Evolutionary conservation across 139 green algal species (phyloP).

Genomic region (Haematococcus lacustris): DNA sequence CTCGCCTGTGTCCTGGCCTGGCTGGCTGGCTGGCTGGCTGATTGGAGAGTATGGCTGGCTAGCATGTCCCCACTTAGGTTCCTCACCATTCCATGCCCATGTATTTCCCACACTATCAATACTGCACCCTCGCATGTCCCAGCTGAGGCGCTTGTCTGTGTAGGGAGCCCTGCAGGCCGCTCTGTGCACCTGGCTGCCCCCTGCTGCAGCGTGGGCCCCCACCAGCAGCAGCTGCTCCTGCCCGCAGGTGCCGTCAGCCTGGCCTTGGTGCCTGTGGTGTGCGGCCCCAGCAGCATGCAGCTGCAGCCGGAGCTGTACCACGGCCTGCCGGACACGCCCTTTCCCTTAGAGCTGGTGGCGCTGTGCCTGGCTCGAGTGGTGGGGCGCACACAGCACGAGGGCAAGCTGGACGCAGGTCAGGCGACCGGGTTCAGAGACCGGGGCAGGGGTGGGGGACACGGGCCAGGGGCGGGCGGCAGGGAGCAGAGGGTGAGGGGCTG

Average conservation of each 20-base stretch:
- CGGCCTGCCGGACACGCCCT: slow-evolving; percentile 25
- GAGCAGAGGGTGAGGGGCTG: no score
- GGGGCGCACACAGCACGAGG: slow-evolving; percentile 16
- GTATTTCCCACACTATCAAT: background rate
- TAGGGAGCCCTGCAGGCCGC: background rate
- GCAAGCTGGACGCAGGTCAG: slow-evolving; percentile 12
- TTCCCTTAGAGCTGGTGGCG: slow-evolving; percentile 38
- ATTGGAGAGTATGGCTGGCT: no score
- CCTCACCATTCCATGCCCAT: background rate
- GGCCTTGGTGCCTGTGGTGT: slow-evolving; percentile 12
- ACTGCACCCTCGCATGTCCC: background rate
- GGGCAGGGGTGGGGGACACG: no score
- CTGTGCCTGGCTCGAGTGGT: slow-evolving; percentile 42
- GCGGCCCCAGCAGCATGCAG: background rate
- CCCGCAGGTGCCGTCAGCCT: slow-evolving; percentile 9
- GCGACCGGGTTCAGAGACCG: no score
- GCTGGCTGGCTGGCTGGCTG: no score
- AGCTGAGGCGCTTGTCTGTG: background rate
- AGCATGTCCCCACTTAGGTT: background rate
- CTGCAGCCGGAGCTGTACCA: slow-evolving; percentile 18
- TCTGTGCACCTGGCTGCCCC: background rate
- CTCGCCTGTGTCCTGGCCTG: no score
- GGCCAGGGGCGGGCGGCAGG: no score
- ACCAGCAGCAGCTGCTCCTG: no score
- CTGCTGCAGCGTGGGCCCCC: no score